Evolutionary conservation across 345 rosid genomes (phyloP).

Genomic region (Gynandropsis gynandra): DNA sequence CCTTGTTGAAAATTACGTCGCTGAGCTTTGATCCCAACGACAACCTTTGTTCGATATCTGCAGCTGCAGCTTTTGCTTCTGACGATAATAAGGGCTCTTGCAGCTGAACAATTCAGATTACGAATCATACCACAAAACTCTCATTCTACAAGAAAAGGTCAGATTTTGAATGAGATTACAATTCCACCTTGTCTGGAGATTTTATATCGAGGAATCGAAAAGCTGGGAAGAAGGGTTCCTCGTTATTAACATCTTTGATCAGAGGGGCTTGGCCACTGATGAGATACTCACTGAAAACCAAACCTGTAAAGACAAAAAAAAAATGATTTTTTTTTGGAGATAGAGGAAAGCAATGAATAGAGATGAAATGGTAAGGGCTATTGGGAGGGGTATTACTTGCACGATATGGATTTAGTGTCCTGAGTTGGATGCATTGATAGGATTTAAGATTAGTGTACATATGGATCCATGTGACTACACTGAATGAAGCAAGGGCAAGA

Average conservation of each 20-base stretch:
- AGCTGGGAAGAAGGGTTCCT: conserved; percentile 88
- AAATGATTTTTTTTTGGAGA: no score
- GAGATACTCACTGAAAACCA: conserved; percentile 90
- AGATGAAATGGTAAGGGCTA: background rate
- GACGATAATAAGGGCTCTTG: conserved; percentile 39
- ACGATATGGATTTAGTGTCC: conserved; percentile 93
- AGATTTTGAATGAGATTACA: conserved; percentile 12
- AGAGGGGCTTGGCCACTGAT: conserved; percentile 91
- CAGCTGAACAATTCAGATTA: conserved; percentile 30
- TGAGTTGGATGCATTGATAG: conserved; percentile 81
- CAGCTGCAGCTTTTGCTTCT: conserved; percentile 72
- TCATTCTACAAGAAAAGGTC: conserved; percentile 5
- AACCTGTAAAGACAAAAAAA: conserved; percentile 42
- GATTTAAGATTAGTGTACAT: conserved; percentile 96
- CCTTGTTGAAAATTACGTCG: conserved; percentile 57
- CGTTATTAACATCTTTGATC: conserved; percentile 85
- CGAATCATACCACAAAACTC: conserved; percentile 7
- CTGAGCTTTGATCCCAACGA: conserved; percentile 81
- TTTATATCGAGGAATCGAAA: conserved; percentile 34
- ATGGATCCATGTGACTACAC: conserved; percentile 77
- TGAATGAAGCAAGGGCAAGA: conserved; percentile 71
- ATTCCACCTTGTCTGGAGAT: conserved; percentile 32
- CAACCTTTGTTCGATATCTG: conserved; percentile 60
- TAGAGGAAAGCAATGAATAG: background rate
- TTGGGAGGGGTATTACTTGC: conserved; percentile 57